Evolutionary conservation across 805 yeast genomes (phyloP), one percentile per base, ranked within the genome.

Genomic region (Metschnikowia kofuensis): DNA sequence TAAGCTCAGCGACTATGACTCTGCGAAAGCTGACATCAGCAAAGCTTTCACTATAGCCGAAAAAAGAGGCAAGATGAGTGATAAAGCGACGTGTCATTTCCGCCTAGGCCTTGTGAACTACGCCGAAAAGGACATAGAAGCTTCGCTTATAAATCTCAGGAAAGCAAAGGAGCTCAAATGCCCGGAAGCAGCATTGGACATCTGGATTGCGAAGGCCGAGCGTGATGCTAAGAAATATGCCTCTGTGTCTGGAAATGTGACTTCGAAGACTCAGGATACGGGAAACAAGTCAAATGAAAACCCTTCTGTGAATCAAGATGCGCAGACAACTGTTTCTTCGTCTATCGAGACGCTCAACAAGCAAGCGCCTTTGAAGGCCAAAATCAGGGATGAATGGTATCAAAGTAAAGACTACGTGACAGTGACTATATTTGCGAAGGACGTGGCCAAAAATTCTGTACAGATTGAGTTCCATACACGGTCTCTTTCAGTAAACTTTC

Each of bases 351-450:
- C 60, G n/a, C 65, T 70, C 51, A 69, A 70, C 55, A 60, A 68
- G 45, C 70, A 63, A 16, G 76, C 76, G 0, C 77, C 78, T 2
- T 53, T 73, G 40, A 67, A 64, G 43, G 47, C 56, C 37, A 72
- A 72, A 49, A 62, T 64, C 45, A 59, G 72, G 42, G 76, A 68
- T 30, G 75, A 73, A 49, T 74, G 78, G 55, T 92, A 83, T 67
- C 97, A 94, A 64, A 75, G 83, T 13, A 58, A 69, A 9, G 69
- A 69, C 0, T 62, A 64, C 3, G 79, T 90, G 12, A 82, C 84
- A 0, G 71, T 91, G 29, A 81, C 92, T 1, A 67, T 92, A 7
- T 92, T 85, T 60, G 81, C 88, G 42, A 83, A 85, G 52, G 78
- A 78, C 37, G 77, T 89, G 14, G 83, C 85, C 8, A 61, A 73